A percentile compares a stretch with the other conserved stretches of the same genome.
These are phyloP conservation scores for Blumeria graminis DNA, from an alignment of 2,329 filamentous ascomycete genomes.

Conservation along the genomic window DNA sequence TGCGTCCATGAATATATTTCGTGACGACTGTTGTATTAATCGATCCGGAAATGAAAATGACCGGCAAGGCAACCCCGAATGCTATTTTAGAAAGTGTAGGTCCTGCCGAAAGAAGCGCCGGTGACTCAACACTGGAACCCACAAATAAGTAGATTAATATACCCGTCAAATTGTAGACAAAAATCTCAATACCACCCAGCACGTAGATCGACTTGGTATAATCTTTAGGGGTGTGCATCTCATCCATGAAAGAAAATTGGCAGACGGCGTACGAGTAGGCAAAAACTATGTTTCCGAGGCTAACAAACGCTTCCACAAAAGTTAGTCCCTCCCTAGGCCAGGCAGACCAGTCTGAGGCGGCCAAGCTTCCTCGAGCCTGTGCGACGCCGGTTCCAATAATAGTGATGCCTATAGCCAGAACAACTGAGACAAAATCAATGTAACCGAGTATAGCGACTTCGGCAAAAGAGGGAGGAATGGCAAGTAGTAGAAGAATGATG, in stretches of 20 bases:
- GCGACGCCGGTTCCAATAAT: slow-evolving; percentile 26
- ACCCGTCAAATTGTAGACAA: slow-evolving; percentile 31
- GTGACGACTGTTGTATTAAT: slow-evolving; percentile 31
- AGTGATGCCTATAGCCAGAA: slow-evolving; percentile 19
- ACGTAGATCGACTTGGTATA: slow-evolving; percentile 19
- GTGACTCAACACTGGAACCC: slow-evolving; percentile 28
- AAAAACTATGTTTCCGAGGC: slow-evolving; percentile 33
- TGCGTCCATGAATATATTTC: slow-evolving; percentile 11
- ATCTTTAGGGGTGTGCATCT: slow-evolving; percentile 16
- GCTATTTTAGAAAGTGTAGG: slow-evolving; percentile 28
- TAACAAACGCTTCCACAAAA: slow-evolving; percentile 23
- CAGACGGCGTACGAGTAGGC: slow-evolving; percentile 21
- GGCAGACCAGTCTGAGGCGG: slow-evolving; percentile 5
- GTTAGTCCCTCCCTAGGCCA: slow-evolving; percentile 12
- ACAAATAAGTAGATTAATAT: slow-evolving; percentile 35
- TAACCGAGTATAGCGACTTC: slow-evolving; percentile 30
- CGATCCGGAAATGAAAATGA: slow-evolving; percentile 36
- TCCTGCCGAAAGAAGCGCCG: slow-evolving; percentile 31
- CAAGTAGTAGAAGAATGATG: slow-evolving; percentile 11
- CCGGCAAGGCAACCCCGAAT: slow-evolving; percentile 34
- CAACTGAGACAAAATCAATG: slow-evolving; percentile 24
- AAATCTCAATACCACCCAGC: slow-evolving; percentile 26
- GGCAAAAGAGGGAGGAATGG: slow-evolving; percentile 30
- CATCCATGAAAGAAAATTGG: slow-evolving; percentile 13
- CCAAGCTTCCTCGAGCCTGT: slow-evolving; percentile 1